Conservation (phyloP, 1,139 yeast species). For the Wickerhamomyces sp. region DNA sequence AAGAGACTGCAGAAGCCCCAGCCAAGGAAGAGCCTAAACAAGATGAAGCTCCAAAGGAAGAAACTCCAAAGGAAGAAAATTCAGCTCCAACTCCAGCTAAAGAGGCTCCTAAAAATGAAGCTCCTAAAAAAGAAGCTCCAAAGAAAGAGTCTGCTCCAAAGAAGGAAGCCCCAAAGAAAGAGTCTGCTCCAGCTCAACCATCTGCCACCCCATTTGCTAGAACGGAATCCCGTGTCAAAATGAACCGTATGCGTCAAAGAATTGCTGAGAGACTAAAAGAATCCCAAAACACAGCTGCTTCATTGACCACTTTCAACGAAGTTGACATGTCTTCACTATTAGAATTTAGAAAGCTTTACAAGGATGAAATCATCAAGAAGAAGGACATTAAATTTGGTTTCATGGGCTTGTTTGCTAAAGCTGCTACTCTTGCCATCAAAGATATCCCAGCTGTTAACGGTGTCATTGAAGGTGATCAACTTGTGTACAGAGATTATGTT, state of each 20-base stretch:
- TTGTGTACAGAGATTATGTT: constrained; percentile 93
- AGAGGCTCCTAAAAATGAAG: constrained; percentile 24
- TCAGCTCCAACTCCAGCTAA: constrained; percentile 11
- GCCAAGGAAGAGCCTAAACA: constrained; percentile 21
- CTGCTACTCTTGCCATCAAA: constrained; percentile 88
- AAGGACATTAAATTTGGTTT: constrained; percentile 95
- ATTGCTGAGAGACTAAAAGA: constrained; percentile 99
- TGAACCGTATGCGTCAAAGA: constrained; percentile 99
- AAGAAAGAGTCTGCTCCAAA: constrained; percentile 26
- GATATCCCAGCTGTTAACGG: constrained; percentile 96
- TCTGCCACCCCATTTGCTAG: constrained; percentile 54
- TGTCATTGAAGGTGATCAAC: constrained; percentile 89
- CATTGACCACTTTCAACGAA: constrained; percentile 96
- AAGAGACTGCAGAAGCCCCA: constrained; percentile 11
- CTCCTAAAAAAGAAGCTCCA: constrained; percentile 27
- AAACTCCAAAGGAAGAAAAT: constrained; percentile 14
- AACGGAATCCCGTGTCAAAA: constrained; percentile 87
- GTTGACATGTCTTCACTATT: constrained; percentile 92
- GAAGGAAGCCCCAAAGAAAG: constrained; percentile 25
- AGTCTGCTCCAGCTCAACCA: constrained; percentile 40
- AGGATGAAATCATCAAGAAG: constrained; percentile 92
- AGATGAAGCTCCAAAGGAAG: too few relatives aligned
- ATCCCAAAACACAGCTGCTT: constrained; percentile 98
- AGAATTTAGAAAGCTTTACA: constrained; percentile 94
- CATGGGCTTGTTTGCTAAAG: constrained; percentile 98